Evolutionary conservation across 495 filamentous ascomycete species (phyloP), one percentile per base, ranked within the genome.

Genomic region (Collariella sp.): DNA sequence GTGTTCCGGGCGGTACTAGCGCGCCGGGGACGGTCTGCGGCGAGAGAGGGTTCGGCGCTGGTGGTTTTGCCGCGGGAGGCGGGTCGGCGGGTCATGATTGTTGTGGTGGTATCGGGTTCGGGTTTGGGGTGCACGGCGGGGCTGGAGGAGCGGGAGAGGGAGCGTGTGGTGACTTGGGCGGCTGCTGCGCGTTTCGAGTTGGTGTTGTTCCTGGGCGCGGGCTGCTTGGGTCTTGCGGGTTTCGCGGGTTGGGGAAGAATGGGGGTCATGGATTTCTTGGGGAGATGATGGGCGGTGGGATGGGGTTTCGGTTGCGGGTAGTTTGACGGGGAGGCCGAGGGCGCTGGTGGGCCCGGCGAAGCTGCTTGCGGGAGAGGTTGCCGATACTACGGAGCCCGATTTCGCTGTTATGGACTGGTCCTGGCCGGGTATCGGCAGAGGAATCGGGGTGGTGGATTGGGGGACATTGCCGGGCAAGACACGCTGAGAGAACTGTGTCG

Each of bases 1-100:
- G 78, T 80, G 48, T 79, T 81, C 48, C 76, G 72, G 53, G 76
- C 78, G 38, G 78, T 81, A 56, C 77, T 79, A 48, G 78, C 61
- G 55, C 78, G 77, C 44, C 77, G 77, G 56, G 76, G 72, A 20
- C 78, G 72, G 26, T 81, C 78, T 49, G 63, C 66, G 18, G 72
- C 75, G 33, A 73, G 70, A 36, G 67, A 69, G 22, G 62, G 76
- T 54, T 81, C 78, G 34, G 72, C 65, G 59, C 76, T 79, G 10
- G 68, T 59, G 16, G 72, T 72, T 57, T 77, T 78, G 46, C 76
- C 74, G 54, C 72, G 67, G 9, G 76, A 77, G 7, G 65, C 61
- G 20, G 77, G 75, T 15, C 72, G 73, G 34, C 70, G 72, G 22
- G 67, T 54, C 33, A 46, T 36, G 36, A 55, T 40, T 55, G 60